Base-by-base conservation (phyloP, 2,329 filamentous ascomycete species). In the Claviceps sp. region DNA sequence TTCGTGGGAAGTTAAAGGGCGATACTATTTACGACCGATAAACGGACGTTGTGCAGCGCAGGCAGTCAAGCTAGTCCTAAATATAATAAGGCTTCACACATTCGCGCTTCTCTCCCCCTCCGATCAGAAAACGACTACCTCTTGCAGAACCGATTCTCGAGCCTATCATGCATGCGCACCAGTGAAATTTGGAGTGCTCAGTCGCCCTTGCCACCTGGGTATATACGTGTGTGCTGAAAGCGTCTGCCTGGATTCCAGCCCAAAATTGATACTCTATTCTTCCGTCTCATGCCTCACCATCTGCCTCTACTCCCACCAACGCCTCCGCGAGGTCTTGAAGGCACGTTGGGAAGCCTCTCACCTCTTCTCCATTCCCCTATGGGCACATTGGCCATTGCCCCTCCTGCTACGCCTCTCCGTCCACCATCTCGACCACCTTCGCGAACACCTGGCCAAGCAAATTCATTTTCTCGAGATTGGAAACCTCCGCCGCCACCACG, bases 1-100 rank as follows among this genome's bases (percentile, higher is more conserved):
- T 96, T 60, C 81, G 89, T 60, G 91, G 83, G 53, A 97, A 97
- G 84, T 78, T 87, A 68, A 85, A 80, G 70, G 90, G 88, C 51
- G 91, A 97, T 65, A 76, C 84, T n/a, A 77, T 94, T 62, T 73
- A 75, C 52, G 90, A 97, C 71, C 91, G 78, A 67, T 97, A 73
- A 64, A 62, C 50, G 52, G 47, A 50, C 6, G 50, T 49, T 50
- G 11, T 50, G 3, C 16, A 46, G 37, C 54, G 53, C 48, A 52
- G 51, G 57, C 55, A 53, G 50, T 47, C 9, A 38, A 47, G 46
- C 34, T 50, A 50, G 47, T 52, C 54, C 47, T 70, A 70, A 76
- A 75, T 63, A 74, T 75, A 73, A 61, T 54, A 16, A 18, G 52
- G 53, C 55, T 57, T 55, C 44, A 7, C 14, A 16, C 52, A 55